Base-by-base conservation (phyloP, 768 basidiomycete species). In the Lactarius akahatsu region DNA sequence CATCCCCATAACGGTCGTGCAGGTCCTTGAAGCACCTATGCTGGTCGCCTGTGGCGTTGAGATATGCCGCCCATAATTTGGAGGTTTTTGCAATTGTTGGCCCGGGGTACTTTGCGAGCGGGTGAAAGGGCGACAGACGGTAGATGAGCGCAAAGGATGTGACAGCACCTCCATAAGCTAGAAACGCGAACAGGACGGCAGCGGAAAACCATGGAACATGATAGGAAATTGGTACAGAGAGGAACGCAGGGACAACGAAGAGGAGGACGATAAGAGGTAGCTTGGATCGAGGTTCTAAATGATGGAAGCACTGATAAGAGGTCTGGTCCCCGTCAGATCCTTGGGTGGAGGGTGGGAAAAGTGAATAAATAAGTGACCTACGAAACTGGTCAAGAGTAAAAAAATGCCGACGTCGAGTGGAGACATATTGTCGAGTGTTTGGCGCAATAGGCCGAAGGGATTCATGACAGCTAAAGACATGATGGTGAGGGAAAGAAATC, bases 1-100 rank as follows among this genome's bases (percentile, higher is more conserved):
- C 70, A 18, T 74, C 71, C 0, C 79, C 79, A 67, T 80, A 80
- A 47, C 68, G 69, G n/a, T 77, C 73, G 59, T 81, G 80, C 0
- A 80, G 72, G 26, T 54, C 38, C 59, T 76, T 72, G 41, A 71
- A 65, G 32, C 73, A 71, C 2, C 65, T 56, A 65, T 80, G 76
- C 60, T 76, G 73, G 1, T 72, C 52, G 23, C 80, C 79, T 2
- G 58, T 45, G 18, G 41, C 60, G 4, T 71, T 50, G 11, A 69
- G 34, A 45, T 56, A 72, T 10, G 71, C 73, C 28, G 70, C 63
- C 65, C 73, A 72, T 8, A 78, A 64, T 58, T 78, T 77, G 0
- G 77, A 69, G 0, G 76, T 8, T 59, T 71, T 76, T 60, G 62
- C 65, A 1, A 74, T 34, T 0, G 71, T 20, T 1, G 78, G 79